Evolutionary conservation across 129 eudicot genomes (phyloP).

Genomic region (Pseudognaphalium luteoalbum): DNA sequence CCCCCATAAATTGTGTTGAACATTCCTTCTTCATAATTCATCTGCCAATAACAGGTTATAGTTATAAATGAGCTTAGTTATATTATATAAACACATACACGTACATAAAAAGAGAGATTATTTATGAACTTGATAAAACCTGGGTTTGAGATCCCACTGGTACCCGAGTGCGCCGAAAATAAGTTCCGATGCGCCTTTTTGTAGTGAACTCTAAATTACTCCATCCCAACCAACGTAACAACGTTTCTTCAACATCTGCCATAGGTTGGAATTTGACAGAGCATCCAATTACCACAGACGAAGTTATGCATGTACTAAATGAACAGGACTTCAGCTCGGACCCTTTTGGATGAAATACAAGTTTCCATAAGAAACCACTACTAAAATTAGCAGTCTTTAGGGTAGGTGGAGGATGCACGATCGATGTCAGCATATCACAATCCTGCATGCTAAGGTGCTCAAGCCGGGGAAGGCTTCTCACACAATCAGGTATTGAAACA

Average conservation of each 20-base stretch:
- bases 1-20: slow-evolving; percentile 3
- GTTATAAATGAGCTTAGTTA: no score
- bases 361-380: neutral
- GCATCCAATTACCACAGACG: slow-evolving; percentile 9
- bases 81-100: neutral
- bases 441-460: neutral
- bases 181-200: neutral
- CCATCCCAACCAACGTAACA: slow-evolving; percentile 3
- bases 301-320: neutral
- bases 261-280: slow-evolving; percentile 12
- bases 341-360: slow-evolving; percentile 5
- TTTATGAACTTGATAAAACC: neutral
- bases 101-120: no score
- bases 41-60: neutral
- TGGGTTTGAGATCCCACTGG: neutral
- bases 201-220: no score
- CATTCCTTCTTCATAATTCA: slow-evolving; percentile 18
- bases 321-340: neutral
- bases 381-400: neutral
- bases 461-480: slow-evolving; percentile 25
- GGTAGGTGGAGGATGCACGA: slow-evolving; percentile 12
- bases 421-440: neutral
- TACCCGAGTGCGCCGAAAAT: neutral
- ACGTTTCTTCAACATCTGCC: slow-evolving; percentile 8
- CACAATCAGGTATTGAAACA: slow-evolving; percentile 15